phyloP scores from a whole-genome alignment of 208 protist genomes.

The Crithidia mellificae region DNA sequence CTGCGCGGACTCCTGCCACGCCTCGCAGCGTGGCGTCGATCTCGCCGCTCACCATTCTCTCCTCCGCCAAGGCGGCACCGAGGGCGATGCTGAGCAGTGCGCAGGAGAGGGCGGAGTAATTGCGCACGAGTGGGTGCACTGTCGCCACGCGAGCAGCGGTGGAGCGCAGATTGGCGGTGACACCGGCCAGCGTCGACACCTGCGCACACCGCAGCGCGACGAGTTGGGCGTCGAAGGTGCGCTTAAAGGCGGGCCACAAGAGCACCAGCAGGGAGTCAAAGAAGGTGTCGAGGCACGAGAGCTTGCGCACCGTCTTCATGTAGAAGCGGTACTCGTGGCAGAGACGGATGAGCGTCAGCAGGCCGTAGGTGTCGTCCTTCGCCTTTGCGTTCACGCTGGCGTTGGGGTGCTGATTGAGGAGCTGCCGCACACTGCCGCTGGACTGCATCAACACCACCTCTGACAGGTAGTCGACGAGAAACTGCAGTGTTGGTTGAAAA shows the following conservation, averaged over 20 bases:
- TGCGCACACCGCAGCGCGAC: constrained; percentile 53
- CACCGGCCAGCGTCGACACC: constrained; percentile 16
- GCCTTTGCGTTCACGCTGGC: constrained; percentile 54
- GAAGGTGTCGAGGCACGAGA: constrained; percentile 80
- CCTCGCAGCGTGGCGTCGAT: neutral
- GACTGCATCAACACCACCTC: constrained; percentile 69
- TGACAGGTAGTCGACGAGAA: constrained; percentile 79
- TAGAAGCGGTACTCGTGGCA: constrained; percentile 79
- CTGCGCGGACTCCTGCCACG: neutral
- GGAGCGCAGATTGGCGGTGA: constrained; percentile 24
- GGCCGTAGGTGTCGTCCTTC: constrained; percentile 71
- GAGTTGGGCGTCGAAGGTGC: constrained; percentile 69
- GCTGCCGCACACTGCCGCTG: constrained; percentile 33
- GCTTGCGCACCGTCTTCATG: constrained; percentile 67
- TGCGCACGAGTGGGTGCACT: constrained; percentile 64
- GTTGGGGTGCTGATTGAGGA: constrained; percentile 49
- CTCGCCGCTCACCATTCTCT: constrained; percentile 19
- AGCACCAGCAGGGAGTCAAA: constrained; percentile 76
- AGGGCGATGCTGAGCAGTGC: constrained; percentile 32
- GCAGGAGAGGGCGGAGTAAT: constrained; percentile 29
- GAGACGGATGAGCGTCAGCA: constrained; percentile 73
- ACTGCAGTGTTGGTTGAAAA: constrained; percentile 77
- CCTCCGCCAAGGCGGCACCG: constrained; percentile 27
- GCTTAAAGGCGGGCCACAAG: constrained; percentile 82
- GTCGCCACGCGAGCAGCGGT: constrained; percentile 36